Percentiles rank a stretch among this genome's conserved stretches.
Evolutionary conservation across 306 rosid species (phyloP).

Genomic region (Acacia acuminata): DNA sequence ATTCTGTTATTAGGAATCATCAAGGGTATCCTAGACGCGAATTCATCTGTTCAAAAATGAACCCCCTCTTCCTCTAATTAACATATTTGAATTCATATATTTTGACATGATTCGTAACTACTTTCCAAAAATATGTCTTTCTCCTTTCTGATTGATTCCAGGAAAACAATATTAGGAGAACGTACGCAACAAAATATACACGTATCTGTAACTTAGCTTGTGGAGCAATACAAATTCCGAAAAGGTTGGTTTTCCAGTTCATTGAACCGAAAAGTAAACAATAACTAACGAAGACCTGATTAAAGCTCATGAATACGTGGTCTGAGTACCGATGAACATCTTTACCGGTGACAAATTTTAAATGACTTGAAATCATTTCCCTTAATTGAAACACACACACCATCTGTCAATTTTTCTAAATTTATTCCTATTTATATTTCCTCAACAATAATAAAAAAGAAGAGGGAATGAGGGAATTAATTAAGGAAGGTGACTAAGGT

Average conservation of each 20-base stretch:
- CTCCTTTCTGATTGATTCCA: neutral
- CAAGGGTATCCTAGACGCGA: neutral
- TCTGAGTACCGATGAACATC: neutral
- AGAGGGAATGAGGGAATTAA: too few relatives aligned
- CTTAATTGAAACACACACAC: neutral
- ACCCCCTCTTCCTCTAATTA: neutral
- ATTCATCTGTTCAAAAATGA: conserved; percentile 16
- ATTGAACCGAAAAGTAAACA: neutral
- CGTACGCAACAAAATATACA: neutral
- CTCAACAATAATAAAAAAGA: too few relatives aligned
- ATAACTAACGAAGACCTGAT: neutral
- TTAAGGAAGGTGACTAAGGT: fast-evolving
- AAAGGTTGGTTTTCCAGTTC: conserved; percentile 8
- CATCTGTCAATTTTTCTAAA: too few relatives aligned
- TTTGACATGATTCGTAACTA: neutral
- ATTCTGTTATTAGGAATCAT: neutral
- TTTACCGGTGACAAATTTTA: neutral
- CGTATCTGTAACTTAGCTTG: neutral
- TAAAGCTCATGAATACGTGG: neutral
- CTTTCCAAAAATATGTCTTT: neutral
- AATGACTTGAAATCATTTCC: neutral
- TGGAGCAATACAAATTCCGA: neutral
- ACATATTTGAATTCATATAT: neutral
- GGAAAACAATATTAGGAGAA: neutral
- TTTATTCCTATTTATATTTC: too few relatives aligned